phyloP scores from a whole-genome alignment of 768 basidiomycete genomes.

The Asterophora parasitica region DNA sequence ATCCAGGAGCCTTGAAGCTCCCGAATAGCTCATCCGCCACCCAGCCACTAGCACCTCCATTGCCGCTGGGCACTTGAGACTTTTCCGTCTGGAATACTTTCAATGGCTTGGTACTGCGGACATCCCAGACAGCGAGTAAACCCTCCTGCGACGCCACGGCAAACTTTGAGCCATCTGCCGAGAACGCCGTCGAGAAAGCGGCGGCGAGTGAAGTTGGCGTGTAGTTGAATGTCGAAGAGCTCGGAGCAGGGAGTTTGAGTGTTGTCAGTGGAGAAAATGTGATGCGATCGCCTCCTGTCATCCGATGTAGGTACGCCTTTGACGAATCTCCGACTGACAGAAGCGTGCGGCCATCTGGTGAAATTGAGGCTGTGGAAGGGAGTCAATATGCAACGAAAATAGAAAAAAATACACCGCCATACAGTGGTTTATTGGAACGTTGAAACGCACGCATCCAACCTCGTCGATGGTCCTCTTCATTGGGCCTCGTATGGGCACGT shows the following conservation, averaged over 20 bases:
- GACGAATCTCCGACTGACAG: slow-evolving; percentile 90
- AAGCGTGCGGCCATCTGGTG: slow-evolving; percentile 81
- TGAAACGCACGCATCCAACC: slow-evolving; percentile 51
- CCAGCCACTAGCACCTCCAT: slow-evolving; percentile 45
- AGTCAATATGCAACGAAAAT: not conserved
- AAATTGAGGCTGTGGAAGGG: slow-evolving; percentile 65
- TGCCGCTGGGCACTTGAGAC: slow-evolving; percentile 26
- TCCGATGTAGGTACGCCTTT: slow-evolving; percentile 76
- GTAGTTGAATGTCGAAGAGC: slow-evolving; percentile 32
- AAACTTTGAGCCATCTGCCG: slow-evolving; percentile 69
- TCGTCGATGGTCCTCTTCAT: slow-evolving; percentile 38
- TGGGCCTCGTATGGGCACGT: slow-evolving; percentile 53
- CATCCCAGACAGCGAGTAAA: slow-evolving; percentile 78
- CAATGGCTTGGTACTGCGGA: slow-evolving; percentile 65
- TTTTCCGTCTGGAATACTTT: slow-evolving; percentile 63
- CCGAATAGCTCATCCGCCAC: slow-evolving; percentile 60
- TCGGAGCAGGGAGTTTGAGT: slow-evolving; percentile 61
- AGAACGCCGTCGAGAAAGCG: slow-evolving; percentile 79
- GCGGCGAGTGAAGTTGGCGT: slow-evolving; percentile 51
- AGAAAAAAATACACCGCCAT: slow-evolving; percentile 23
- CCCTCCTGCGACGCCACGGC: slow-evolving; percentile 84
- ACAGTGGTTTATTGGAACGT: slow-evolving; percentile 83
- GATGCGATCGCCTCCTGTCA: slow-evolving; percentile 59
- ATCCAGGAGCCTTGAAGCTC: slow-evolving; percentile 60
- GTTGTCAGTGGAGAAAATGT: slow-evolving; percentile 63